Evolutionary conservation across 192 early-diverging fungal genomes (phyloP).

Genomic region (Piromyces finnis): DNA sequence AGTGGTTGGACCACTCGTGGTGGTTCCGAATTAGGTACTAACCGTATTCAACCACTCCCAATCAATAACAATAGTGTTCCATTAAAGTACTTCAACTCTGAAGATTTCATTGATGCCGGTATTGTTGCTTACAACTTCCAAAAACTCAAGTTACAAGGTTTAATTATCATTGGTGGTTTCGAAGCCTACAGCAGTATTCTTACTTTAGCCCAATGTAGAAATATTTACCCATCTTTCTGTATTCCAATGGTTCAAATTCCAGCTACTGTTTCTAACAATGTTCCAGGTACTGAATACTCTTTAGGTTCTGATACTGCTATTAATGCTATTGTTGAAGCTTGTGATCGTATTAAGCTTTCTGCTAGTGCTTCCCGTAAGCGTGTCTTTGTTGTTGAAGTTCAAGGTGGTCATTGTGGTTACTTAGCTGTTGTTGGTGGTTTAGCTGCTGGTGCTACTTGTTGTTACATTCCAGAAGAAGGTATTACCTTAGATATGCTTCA

Average conservation of each 20-base stretch:
- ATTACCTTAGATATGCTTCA: constrained; percentile 63
- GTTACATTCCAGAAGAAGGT: constrained; percentile 88
- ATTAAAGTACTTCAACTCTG: not conserved
- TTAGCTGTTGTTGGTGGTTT: constrained; percentile 76
- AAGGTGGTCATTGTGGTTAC: constrained; percentile 85
- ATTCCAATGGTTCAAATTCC: constrained; percentile 88
- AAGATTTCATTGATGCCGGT: constrained; percentile 51
- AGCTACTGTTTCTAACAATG: constrained; percentile 94
- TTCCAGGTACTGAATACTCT: constrained; percentile 89
- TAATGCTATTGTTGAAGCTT: constrained; percentile 79
- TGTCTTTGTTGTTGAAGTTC: constrained; percentile 93
- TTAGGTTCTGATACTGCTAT: constrained; percentile 84
- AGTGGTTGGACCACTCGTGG: constrained; percentile 80
- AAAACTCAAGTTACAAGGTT: constrained; percentile 71
- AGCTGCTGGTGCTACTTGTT: constrained; percentile 66
- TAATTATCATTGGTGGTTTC: constrained; percentile 91
- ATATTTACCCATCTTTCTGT: constrained; percentile 73
- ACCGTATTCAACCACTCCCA: constrained; percentile 69
- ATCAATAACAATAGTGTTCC: constrained; percentile 12
- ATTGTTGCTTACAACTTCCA: constrained; percentile 82
- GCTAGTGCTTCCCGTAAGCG: constrained; percentile 77
- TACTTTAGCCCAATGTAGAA: constrained; percentile 47
- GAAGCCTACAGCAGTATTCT: constrained; percentile 74
- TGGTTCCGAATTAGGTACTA: constrained; percentile 86
- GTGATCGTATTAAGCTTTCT: constrained; percentile 83